Evolutionary conservation across 805 yeast species (phyloP).

Genomic region (Candida mattraensis): DNA sequence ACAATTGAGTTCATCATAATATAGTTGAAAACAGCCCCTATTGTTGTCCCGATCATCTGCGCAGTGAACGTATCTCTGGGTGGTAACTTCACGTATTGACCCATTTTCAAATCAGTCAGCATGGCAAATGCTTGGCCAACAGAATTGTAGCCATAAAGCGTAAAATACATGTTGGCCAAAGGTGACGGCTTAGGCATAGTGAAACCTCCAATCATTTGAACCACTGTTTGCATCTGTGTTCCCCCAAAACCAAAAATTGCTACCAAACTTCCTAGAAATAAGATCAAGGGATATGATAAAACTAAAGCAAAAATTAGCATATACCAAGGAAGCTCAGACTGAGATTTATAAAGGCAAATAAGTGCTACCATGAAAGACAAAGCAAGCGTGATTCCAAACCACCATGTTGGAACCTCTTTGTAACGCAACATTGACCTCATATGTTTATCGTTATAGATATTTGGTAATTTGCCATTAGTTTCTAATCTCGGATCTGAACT

Average conservation of each 20-base stretch:
- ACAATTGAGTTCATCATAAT: conserved; percentile 31
- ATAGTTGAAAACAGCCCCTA: conserved; percentile 22
- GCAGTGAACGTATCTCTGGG: conserved; percentile 41
- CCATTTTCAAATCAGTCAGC: conserved; percentile 42
- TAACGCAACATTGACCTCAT: conserved; percentile 34
- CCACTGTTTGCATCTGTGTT: conserved; percentile 24
- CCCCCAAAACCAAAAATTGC: conserved; percentile 25
- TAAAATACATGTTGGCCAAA: conserved; percentile 41
- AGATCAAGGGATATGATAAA: conserved; percentile 12
- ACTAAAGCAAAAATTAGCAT: conserved; percentile 16
- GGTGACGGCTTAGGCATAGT: conserved; percentile 31
- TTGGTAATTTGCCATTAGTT: conserved; percentile 17
- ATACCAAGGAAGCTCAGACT: conserved; percentile 34
- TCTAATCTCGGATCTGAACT: conserved; percentile 17
- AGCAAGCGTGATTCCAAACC: conserved; percentile 26
- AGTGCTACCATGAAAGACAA: conserved; percentile 36
- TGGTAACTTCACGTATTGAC: conserved; percentile 42
- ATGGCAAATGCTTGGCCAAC: conserved; percentile 41
- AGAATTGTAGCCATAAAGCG: conserved; percentile 40
- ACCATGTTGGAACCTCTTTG: conserved; percentile 39
- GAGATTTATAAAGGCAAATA: conserved; percentile 14
- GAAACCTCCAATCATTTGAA: conserved; percentile 39
- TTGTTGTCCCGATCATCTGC: conserved; percentile 40
- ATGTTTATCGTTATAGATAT: conserved; percentile 34
- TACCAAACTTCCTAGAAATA: conserved; percentile 21